These are phyloP conservation scores for Debaryomyces psychrophilus DNA, from an alignment of 1,139 yeast species.

Conservation along the genomic window DNA sequence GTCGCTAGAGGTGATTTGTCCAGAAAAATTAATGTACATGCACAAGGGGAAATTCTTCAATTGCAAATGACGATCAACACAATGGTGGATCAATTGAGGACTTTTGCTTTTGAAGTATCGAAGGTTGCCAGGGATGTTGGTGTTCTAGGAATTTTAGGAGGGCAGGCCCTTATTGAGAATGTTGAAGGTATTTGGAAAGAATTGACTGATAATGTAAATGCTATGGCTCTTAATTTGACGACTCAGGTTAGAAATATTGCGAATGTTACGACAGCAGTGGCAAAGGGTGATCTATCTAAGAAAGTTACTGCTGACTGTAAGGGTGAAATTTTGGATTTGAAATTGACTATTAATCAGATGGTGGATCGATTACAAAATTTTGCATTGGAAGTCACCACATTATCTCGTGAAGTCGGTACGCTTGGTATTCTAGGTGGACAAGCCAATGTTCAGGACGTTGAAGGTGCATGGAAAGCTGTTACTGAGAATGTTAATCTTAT, in stretches of 20 bases:
- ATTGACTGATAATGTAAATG: constrained; percentile 84
- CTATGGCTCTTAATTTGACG: constrained; percentile 86
- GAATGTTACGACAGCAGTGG: constrained; percentile 89
- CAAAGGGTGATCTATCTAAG: constrained; percentile 84
- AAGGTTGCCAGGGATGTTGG: constrained; percentile 90
- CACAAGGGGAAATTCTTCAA: constrained; percentile 81
- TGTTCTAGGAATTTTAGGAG: constrained; percentile 84
- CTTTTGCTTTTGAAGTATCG: constrained; percentile 86
- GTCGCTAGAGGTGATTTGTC: constrained; percentile 81
- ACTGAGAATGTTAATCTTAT: constrained; percentile 87
- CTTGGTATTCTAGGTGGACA: constrained; percentile 90
- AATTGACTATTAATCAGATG: constrained; percentile 80
- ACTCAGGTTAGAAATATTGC: constrained; percentile 90
- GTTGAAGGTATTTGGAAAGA: constrained; percentile 92
- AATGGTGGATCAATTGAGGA: constrained; percentile 87
- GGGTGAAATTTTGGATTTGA: constrained; percentile 82
- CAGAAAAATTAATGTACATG: constrained; percentile 77
- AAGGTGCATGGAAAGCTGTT: constrained; percentile 92
- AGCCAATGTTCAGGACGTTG: constrained; percentile 89
- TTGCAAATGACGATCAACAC: constrained; percentile 79
- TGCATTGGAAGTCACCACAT: constrained; percentile 85
- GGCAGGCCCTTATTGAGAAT: constrained; percentile 82
- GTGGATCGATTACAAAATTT: constrained; percentile 87
- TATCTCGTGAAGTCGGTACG: constrained; percentile 88
- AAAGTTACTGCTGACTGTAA: constrained; percentile 89